Evolutionary conservation across 2,329 filamentous ascomycete species (phyloP).

Genomic region (Sporothrix protearum): DNA sequence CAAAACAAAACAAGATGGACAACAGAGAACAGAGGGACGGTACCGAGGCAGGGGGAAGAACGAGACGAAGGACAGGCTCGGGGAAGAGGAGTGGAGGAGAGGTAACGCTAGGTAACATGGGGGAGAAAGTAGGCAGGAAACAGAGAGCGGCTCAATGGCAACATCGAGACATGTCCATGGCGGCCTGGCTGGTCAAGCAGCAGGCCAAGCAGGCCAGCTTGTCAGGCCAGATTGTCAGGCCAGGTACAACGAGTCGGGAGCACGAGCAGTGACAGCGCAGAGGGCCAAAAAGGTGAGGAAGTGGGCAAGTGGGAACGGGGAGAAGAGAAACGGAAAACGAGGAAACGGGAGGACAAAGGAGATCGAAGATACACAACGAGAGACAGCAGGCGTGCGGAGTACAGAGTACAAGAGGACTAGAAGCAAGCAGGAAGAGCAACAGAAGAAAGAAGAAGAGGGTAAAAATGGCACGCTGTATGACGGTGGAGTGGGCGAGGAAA

Average conservation of each 20-base stretch:
- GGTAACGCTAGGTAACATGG: conserved; percentile 3
- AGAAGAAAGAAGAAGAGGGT: background rate
- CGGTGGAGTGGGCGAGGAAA: background rate
- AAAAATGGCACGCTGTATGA: background rate
- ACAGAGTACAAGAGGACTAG: background rate
- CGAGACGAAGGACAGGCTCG: background rate
- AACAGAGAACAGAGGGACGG: background rate
- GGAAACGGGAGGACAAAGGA: conserved; percentile 2
- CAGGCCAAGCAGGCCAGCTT: background rate
- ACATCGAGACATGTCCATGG: conserved; percentile 13
- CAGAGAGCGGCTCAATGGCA: conserved; percentile 5
- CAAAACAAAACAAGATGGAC: background rate
- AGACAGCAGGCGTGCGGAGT: background rate
- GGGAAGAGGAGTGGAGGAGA: background rate
- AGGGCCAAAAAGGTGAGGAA: background rate
- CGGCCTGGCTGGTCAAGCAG: background rate
- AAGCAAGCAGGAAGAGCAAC: background rate
- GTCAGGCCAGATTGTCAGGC: background rate
- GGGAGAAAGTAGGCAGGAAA: background rate
- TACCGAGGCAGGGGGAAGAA: conserved; percentile 5
- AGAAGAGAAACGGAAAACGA: background rate
- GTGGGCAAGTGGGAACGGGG: background rate
- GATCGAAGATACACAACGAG: conserved; percentile 8
- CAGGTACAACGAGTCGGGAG: background rate
- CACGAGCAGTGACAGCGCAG: background rate